A percentile compares a stretch with the other conserved stretches of the same genome.
Evolutionary conservation across 805 yeast genomes (phyloP).

Genomic region (Monosporozyma yasuniensis): DNA sequence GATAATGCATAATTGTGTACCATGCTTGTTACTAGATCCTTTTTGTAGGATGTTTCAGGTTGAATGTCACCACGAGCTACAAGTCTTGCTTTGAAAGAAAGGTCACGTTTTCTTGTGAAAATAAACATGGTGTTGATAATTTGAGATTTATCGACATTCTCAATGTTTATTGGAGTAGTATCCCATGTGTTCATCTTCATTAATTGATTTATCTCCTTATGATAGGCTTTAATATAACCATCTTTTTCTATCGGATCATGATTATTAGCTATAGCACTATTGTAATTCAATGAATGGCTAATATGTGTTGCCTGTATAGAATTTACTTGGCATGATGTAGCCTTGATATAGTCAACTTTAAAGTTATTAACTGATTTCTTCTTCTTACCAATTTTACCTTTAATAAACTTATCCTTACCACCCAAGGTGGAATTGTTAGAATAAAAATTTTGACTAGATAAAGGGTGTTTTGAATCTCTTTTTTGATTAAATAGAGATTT

Average conservation of each 20-base stretch:
- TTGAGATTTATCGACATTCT: background rate
- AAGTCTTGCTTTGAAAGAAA: slow-evolving; percentile 8
- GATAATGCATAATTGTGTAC: slow-evolving; percentile 11
- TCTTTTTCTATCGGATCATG: too few relatives aligned
- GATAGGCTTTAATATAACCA: slow-evolving; percentile 3
- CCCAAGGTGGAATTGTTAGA: background rate
- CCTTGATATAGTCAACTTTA: too few relatives aligned
- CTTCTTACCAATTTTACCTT: too few relatives aligned
- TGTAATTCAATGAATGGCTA: background rate
- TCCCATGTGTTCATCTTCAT: slow-evolving; percentile 1
- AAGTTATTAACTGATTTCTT: too few relatives aligned
- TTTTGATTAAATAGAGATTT: too few relatives aligned
- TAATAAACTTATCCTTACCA: background rate
- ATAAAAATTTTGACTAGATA: background rate
- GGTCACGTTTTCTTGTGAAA: slow-evolving; percentile 11
- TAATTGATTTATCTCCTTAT: slow-evolving; percentile 8
- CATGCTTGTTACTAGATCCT: slow-evolving; percentile 5
- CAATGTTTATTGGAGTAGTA: background rate
- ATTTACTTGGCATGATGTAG: background rate
- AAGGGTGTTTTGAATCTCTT: too few relatives aligned
- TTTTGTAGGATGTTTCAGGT: slow-evolving; percentile 3
- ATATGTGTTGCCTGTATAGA: background rate
- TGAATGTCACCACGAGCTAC: slow-evolving; percentile 13
- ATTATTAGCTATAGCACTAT: too few relatives aligned
- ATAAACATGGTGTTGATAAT: slow-evolving; percentile 9